A percentile compares a stretch with the other conserved stretches of the same genome.
phyloP scores from a whole-genome alignment of 768 basidiomycete genomes.

The Leccinellum rugosiceps region DNA sequence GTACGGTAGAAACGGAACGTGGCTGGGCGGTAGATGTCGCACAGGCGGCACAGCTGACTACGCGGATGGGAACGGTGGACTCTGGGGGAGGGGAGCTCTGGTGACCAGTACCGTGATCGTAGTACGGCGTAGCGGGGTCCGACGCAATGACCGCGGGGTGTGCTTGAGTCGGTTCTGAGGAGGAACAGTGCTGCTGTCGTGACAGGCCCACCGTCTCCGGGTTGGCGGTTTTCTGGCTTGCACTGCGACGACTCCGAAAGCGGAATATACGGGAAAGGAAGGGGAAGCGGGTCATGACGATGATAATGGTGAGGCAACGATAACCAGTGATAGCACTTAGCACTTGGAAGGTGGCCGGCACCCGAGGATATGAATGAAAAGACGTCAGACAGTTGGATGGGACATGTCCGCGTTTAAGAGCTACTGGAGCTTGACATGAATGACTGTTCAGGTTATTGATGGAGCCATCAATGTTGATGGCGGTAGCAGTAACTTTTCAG shows the following conservation, averaged over 20 bases:
- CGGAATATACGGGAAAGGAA: conserved; percentile 19
- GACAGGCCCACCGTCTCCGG: background rate
- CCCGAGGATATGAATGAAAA: background rate
- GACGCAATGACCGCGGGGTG: background rate
- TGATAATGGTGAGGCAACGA: background rate
- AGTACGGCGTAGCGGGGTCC: background rate
- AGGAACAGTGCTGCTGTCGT: background rate
- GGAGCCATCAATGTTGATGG: background rate
- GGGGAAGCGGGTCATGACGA: conserved; percentile 16
- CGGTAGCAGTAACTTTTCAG: background rate
- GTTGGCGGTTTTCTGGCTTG: background rate
- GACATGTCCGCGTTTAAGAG: background rate
- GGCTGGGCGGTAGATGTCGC: background rate
- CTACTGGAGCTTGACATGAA: background rate
- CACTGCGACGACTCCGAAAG: conserved; percentile 7
- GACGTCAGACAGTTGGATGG: background rate
- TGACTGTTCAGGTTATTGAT: background rate
- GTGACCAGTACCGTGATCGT: background rate
- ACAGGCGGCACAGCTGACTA: background rate
- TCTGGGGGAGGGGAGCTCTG: background rate
- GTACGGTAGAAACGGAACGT: background rate
- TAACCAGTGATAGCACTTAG: background rate
- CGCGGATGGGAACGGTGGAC: background rate
- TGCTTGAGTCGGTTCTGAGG: background rate
- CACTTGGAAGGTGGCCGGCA: conserved; percentile 11